These are phyloP conservation scores for Onygenales sp. DNA, from an alignment of 2,329 filamentous ascomycete species.

Conservation along the genomic window DNA sequence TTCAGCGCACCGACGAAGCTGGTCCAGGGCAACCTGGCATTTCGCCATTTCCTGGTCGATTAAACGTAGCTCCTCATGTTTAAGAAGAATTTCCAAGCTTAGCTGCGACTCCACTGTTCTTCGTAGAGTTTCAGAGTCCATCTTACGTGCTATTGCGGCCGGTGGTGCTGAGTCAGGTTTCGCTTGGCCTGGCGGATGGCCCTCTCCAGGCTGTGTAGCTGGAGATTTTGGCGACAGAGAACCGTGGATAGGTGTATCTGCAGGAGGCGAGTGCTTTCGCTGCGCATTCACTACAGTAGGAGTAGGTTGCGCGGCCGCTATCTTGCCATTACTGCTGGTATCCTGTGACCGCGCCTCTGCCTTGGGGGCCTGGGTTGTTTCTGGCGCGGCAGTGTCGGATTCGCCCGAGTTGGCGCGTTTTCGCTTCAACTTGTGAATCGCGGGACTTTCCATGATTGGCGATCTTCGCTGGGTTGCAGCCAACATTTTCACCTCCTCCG, in stretches of 20 bases:
- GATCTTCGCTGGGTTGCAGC: slow-evolving; percentile 25
- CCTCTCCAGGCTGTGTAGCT: background rate
- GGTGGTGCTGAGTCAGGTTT: background rate
- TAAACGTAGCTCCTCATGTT: slow-evolving; percentile 86
- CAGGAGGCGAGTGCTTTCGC: background rate
- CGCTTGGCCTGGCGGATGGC: background rate
- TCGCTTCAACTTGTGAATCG: slow-evolving; percentile 43
- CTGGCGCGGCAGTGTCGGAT: slow-evolving; percentile 10
- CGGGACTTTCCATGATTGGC: slow-evolving; percentile 19
- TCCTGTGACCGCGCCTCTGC: background rate
- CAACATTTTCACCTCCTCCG: slow-evolving; percentile 36
- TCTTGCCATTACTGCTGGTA: background rate
- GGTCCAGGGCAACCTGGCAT: slow-evolving; percentile 86
- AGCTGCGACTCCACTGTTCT: slow-evolving; percentile 78
- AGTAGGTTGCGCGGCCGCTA: background rate
- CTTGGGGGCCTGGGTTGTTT: background rate
- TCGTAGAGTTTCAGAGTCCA: slow-evolving; percentile 44
- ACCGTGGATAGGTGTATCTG: background rate
- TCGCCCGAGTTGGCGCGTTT: slow-evolving; percentile 46
- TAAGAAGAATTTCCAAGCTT: slow-evolving; percentile 81
- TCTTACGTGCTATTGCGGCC: slow-evolving; percentile 1
- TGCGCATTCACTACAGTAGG: background rate
- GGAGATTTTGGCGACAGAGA: background rate
- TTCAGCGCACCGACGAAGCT: slow-evolving; percentile 82
- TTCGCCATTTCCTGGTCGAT: slow-evolving; percentile 96